Evolutionary conservation across 768 basidiomycete species (phyloP), one percentile per base, ranked within the genome.

Genomic region (Amanita muscaria): DNA sequence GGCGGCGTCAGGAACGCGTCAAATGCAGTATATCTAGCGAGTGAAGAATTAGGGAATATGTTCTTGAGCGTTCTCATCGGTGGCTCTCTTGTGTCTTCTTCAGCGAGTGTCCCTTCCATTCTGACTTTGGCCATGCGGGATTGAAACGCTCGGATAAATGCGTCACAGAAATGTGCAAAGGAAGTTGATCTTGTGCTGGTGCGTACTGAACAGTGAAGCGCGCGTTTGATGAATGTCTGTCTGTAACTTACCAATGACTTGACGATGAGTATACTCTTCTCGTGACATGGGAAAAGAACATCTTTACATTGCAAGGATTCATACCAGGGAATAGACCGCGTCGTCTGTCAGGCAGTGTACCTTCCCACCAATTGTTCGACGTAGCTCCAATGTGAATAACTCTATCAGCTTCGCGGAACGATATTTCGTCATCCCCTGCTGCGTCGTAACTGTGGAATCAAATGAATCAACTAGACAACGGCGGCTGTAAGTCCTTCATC

Each of bases 141-240:
- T 51, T 79, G 77, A 36, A 92, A 60, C 11, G 86, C 74, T 34
- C 88, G 76, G 60, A 89, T 69, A 52, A 90, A 90, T 2, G 83
- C 88, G 56, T 91, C 88, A 16, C 88, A 76, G 22, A 91, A 68
- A 55, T 92, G 88, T 12, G 76, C 74, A 56, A 80, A 88, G 5
- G 78, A 80, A 0, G 88, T 90, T 27, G 71, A 72, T 8, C 88
- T 74, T 2, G n/a, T n/a, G n/a, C n/a, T n/a, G n/a, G 83, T 85
- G 2, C 87, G 88, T n/a, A 90, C 88, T 88, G 24, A 19, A n/a
- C n/a, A n/a, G n/a, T n/a, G n/a, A n/a, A n/a, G n/a, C 5, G 29
- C 4, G 4, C 29, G 21, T 18, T 47, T 8, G 38, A 34, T 24
- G 16, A 47, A 24, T 11, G n/a, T 12, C 27, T n/a, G 19, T 5